phyloP scores from a whole-genome alignment of 2,329 filamentous ascomycete species.

The Penicillium frequentans region DNA sequence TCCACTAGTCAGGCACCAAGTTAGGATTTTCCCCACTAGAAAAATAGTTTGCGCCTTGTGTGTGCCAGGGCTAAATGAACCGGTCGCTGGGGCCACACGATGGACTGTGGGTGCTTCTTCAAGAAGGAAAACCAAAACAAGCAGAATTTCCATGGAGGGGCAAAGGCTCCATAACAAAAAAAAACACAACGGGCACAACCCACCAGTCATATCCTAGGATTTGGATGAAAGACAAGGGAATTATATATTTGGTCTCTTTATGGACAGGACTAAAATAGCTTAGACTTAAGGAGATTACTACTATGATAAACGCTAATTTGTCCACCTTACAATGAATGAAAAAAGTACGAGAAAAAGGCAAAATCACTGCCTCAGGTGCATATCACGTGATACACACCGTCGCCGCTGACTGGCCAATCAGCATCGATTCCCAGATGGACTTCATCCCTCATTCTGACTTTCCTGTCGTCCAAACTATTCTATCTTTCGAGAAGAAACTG shows the following conservation, averaged over 20 bases:
- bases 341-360: background rate
- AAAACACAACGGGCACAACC: background rate
- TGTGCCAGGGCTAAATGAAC: conserved; percentile 22
- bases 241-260: background rate
- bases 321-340: background rate
- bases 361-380: conserved; percentile 8
- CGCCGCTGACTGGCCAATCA: conserved; percentile 18
- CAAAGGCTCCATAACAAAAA: background rate
- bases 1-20: conserved; percentile 4
- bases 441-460: conserved; percentile 16
- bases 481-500: conserved; percentile 16
- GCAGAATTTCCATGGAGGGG: conserved; percentile 18
- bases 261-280: background rate
- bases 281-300: background rate
- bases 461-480: conserved; percentile 15
- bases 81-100: conserved; percentile 34
- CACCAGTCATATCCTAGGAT: background rate
- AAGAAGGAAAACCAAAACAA: conserved; percentile 42
- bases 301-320: background rate
- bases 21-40: conserved; percentile 3
- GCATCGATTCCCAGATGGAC: conserved; percentile 15
- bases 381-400: conserved; percentile 12
- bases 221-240: background rate
- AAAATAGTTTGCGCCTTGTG: conserved; percentile 20
- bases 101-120: conserved; percentile 23